Conservation (phyloP, 768 basidiomycete species). For the Xanthoconium purpureum region DNA sequence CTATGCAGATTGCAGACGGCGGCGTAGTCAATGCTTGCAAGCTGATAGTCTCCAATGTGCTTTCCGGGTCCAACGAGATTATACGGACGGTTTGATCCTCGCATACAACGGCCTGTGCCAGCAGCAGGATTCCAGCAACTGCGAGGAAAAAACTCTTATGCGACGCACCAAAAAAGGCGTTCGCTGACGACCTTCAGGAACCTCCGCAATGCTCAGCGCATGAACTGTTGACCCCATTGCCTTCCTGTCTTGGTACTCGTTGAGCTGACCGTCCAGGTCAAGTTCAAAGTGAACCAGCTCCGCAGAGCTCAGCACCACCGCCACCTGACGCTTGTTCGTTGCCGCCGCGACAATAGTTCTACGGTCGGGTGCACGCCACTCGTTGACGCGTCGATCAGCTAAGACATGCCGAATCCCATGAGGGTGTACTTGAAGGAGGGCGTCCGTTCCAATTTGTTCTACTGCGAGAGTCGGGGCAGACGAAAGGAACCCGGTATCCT, state of each 20-base stretch:
- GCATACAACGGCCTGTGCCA: constrained; percentile 90
- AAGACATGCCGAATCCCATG: constrained; percentile 95
- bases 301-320: constrained; percentile 91
- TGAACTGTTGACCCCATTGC: constrained; percentile 95
- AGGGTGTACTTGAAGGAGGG: constrained; percentile 94
- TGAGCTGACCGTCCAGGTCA: constrained; percentile 92
- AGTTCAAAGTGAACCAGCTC: constrained; percentile 98
- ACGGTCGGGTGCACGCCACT: constrained; percentile 90
- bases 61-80: constrained; percentile 95
- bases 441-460: constrained; percentile 94
- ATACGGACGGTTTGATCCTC: constrained; percentile 99
- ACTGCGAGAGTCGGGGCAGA: constrained; percentile 96
- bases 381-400: constrained; percentile 86
- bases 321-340: constrained; percentile 96
- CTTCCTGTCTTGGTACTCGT: constrained; percentile 97
- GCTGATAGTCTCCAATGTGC: constrained; percentile 91
- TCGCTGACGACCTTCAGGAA: constrained; percentile 89
- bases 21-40: constrained; percentile 95
- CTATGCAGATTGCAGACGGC: constrained; percentile 94
- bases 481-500: constrained; percentile 98
- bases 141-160: not conserved
- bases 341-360: constrained; percentile 90
- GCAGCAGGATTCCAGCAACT: constrained; percentile 1
- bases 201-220: constrained; percentile 89
- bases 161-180: constrained; percentile 84